Percentiles rank a stretch among this genome's conserved stretches.
Evolutionary conservation across 805 yeast genomes (phyloP).

Genomic region (Lipomyces spencermartinsiae): DNA sequence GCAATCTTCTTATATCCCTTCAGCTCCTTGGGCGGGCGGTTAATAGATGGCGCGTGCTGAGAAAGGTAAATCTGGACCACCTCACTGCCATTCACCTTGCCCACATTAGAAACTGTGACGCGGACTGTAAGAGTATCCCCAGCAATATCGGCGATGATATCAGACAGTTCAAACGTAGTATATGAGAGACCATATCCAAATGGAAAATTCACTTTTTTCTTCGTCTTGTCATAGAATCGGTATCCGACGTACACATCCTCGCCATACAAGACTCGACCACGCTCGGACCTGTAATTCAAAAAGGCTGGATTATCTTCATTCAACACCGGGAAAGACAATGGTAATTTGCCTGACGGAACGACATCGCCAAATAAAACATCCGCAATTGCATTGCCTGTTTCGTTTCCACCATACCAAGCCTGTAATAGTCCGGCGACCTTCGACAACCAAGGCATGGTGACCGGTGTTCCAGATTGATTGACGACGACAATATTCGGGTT

Average conservation of each 20-base stretch:
- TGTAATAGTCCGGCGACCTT: constrained; percentile 56
- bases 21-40: constrained; percentile 65
- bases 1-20: constrained; percentile 61
- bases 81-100: constrained; percentile 58
- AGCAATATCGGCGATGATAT: neutral
- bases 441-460: constrained; percentile 67
- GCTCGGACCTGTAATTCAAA: constrained; percentile 57
- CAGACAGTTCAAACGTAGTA: constrained; percentile 50
- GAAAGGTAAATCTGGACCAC: constrained; percentile 61
- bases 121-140: constrained; percentile 8
- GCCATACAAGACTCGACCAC: constrained; percentile 64
- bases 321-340: constrained; percentile 61
- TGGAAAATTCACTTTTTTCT: constrained; percentile 59
- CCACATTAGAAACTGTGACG: constrained; percentile 15
- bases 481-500: constrained; percentile 61
- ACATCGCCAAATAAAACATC: constrained; percentile 65
- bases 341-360: constrained; percentile 66
- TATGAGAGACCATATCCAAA: constrained; percentile 71
- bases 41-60: constrained; percentile 48
- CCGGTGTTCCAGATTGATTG: constrained; percentile 67
- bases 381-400: constrained; percentile 64
- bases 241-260: constrained; percentile 73
- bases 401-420: constrained; percentile 65
- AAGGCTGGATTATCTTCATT: constrained; percentile 64
- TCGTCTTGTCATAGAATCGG: constrained; percentile 59